These are phyloP conservation scores for Puccinia hordei DNA, from an alignment of 1,284 basidiomycete species.

Conservation along the genomic window DNA sequence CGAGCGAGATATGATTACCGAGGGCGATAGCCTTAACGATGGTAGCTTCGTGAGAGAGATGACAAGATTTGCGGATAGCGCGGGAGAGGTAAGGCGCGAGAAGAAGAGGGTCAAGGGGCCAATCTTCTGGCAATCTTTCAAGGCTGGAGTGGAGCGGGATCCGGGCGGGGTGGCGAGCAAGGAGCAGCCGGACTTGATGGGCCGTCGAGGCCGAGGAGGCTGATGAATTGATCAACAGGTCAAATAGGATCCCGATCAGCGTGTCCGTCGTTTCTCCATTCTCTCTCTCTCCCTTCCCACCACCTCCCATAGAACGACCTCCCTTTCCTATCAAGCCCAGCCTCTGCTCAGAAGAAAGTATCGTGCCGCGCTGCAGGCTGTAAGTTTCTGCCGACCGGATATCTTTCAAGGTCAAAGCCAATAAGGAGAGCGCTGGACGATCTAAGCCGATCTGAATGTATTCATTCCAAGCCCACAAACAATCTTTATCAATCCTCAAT, in stretches of 20 bases:
- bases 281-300: neutral
- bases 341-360: constrained; percentile 17
- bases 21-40: constrained; percentile 72
- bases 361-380: constrained; percentile 69
- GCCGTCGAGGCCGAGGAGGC: neutral
- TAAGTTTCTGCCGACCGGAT: constrained; percentile 76
- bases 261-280: neutral
- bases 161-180: constrained; percentile 9
- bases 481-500: neutral
- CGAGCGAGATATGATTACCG: constrained; percentile 62
- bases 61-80: constrained; percentile 74
- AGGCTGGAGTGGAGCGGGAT: constrained; percentile 61
- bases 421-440: constrained; percentile 67
- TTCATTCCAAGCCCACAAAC: neutral
- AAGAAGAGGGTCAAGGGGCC: constrained; percentile 67
- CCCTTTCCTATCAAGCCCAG: neutral
- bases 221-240: constrained; percentile 16
- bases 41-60: constrained; percentile 69
- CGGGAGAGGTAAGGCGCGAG: constrained; percentile 76
- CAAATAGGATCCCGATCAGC: constrained; percentile 26
- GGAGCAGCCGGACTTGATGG: neutral
- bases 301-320: neutral
- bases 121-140: constrained; percentile 70
- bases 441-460: constrained; percentile 66
- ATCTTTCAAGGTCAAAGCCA: constrained; percentile 74